Conservation (phyloP, 768 basidiomycete species). For the Scleroderma bovista region DNA sequence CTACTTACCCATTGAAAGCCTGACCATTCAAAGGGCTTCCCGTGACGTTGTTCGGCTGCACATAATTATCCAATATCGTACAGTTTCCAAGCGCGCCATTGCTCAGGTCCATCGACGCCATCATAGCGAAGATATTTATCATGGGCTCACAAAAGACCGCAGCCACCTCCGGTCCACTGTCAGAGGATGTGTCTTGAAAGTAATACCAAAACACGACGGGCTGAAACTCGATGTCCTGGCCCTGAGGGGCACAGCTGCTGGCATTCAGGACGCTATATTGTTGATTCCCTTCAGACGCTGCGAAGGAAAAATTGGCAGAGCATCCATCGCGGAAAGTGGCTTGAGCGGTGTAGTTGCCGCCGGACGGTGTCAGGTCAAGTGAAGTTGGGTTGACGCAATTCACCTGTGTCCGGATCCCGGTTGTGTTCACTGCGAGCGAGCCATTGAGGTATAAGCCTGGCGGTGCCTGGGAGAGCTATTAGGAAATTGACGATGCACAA, state of each 20-base stretch:
- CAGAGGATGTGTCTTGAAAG: slow-evolving; percentile 23
- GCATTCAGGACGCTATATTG: slow-evolving; percentile 48
- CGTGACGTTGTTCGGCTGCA: slow-evolving; percentile 47
- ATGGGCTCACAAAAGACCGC: slow-evolving; percentile 57
- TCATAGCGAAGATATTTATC: slow-evolving; percentile 42
- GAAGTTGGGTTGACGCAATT: slow-evolving; percentile 42
- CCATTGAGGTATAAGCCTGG: slow-evolving; percentile 42
- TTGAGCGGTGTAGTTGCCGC: slow-evolving; percentile 32
- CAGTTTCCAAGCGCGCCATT: slow-evolving; percentile 39
- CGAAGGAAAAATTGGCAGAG: slow-evolving; percentile 30
- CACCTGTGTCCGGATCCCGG: slow-evolving; percentile 37
- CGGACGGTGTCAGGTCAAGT: slow-evolving; percentile 17
- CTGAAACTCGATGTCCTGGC: slow-evolving; percentile 34
- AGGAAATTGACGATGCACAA: background rate
- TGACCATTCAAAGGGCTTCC: slow-evolving; percentile 38
- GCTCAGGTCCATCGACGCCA: slow-evolving; percentile 39
- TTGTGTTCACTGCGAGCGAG: slow-evolving; percentile 46
- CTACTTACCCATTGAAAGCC: slow-evolving; percentile 54
- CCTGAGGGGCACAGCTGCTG: slow-evolving; percentile 24
- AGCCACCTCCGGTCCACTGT: slow-evolving; percentile 34
- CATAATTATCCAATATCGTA: slow-evolving; percentile 21
- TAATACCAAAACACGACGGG: slow-evolving; percentile 72
- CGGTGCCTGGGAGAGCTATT: slow-evolving; percentile 35
- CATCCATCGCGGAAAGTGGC: slow-evolving; percentile 51
- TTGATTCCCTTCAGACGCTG: slow-evolving; percentile 30